Evolutionary conservation across 2,329 filamentous ascomycete genomes (phyloP), one percentile per base, ranked within the genome.

Genomic region (Calonectria pseudoturangicola): DNA sequence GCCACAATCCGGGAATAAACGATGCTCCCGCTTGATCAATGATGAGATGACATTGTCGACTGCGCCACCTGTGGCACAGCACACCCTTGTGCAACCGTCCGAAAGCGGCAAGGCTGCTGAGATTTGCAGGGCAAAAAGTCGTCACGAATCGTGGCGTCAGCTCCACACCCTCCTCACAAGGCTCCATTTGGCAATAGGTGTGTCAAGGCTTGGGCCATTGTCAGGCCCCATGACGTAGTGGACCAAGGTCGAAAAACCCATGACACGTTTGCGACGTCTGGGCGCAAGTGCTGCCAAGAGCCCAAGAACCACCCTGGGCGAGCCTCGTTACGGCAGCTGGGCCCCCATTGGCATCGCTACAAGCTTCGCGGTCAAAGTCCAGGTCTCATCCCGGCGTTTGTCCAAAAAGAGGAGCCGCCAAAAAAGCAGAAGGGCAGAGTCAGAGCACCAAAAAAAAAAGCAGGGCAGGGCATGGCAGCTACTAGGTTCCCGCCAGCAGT

Each of bases 31-130:
- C 8, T n/a, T 10, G 56, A 58, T 74, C 64, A 68, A 69, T 73
- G 74, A 73, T 45, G 58, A 43, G 28, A 47, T 25, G 9, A 30
- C 27, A 47, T 1, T 28, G 16, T 39, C 8, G 12, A 18, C 71
- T 74, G 43, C 33, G 70, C 70, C 72, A 72, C 47, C 39, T 75
- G 70, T 76, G 72, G 75, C 62, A 50, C 56, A 71, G 58, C 72
- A 30, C 9, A 27, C 21, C 36, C 56, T 16, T 28, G 45, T 71
- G 68, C 21, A 16, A 25, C 45, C 16, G 15, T 66, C 64, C 66
- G 43, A 45, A 43, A 65, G 15, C 51, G 36, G 65, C 39, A 45
- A 63, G 27, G 39, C 15, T 25, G 45, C 45, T 13, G 16, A 63
- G 58, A 63, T 63, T 63, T 16, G 39, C 54, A 43, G 27, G 45